Base-by-base conservation (phyloP, 148 eudicot genomes). In the Amaranthus cruentus region DNA sequence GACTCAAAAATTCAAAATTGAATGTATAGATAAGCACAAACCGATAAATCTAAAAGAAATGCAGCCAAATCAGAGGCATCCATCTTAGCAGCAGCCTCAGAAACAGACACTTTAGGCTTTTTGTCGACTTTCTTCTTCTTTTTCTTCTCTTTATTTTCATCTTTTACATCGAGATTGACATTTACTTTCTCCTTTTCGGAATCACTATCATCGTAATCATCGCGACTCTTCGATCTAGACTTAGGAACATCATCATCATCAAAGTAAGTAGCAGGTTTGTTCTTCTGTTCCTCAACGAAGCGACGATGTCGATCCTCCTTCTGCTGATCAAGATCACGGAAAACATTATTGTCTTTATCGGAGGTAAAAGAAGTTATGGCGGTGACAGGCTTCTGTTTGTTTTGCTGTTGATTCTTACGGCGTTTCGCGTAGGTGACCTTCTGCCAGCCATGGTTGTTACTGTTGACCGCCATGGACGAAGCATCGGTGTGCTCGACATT, bases 71-170 rank as follows among this genome's bases (percentile, higher is more conserved):
- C 86, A 71, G 70, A 84, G 3, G 82, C 76, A 60, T 83, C 89
- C 62, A 91, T 89, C 87, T 89, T 87, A 6, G 82, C 84, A 1
- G 90, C 90, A 1, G 93, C 93, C 38, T 91, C 97, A 6, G 85
- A 70, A 14, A 91, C 86, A 13, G 89, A 77, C 8, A 89, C 87
- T 80, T 87, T 91, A 62, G 88, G 89, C 74, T 91, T 91, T 86
- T 91, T 91, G 60, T 72, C 81, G 62, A 87, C 88, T 77, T 87
- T 91, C 44, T 68, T 58, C 79, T 85, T 87, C 77, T 58, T 78
- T 87, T 87, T 78, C 75, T 75, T 76, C 78, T 86, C 83, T 48
- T 68, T 49, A 87, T 82, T 72, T 55, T 67, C 79, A 6, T 77
- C 80, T 73, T 81, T 80, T 81, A 81, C 84, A 13, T 57, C 83